Conservation (phyloP, 2,329 filamentous ascomycete species). For the Mycosphaerella sp. region DNA sequence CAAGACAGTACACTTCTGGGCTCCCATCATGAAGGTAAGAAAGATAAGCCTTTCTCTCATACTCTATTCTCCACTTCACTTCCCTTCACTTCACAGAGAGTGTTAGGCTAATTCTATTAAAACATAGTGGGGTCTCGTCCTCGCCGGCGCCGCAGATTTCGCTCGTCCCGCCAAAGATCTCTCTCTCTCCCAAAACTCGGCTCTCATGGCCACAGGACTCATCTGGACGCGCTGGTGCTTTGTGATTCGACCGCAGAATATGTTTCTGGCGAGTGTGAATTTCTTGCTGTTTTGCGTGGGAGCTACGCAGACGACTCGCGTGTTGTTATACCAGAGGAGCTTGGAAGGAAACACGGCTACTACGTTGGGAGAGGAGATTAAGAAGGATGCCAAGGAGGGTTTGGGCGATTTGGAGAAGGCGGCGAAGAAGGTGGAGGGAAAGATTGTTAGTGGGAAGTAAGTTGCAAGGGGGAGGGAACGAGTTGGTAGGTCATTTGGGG, state of each 20-base stretch:
- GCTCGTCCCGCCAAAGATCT: constrained; percentile 85
- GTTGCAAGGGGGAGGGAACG: background rate
- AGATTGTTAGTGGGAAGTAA: constrained; percentile 22
- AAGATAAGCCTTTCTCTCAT: background rate
- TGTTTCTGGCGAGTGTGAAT: constrained; percentile 91
- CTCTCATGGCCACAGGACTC: constrained; percentile 79
- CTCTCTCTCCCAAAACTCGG: constrained; percentile 84
- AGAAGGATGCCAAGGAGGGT: constrained; percentile 33
- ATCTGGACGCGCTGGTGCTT: constrained; percentile 99
- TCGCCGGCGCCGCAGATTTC: constrained; percentile 89
- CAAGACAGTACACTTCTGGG: constrained; percentile 97
- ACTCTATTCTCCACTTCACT: too few species aligned
- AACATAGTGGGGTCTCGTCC: constrained; percentile 75
- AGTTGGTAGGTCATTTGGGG: too few species aligned
- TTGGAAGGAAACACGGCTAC: constrained; percentile 44
- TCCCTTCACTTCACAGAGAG: background rate
- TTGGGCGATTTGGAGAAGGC: constrained; percentile 33
- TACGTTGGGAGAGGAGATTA: constrained; percentile 39
- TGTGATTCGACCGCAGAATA: constrained; percentile 89
- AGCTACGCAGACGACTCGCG: constrained; percentile 71
- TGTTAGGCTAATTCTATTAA: too few species aligned
- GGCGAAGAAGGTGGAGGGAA: constrained; percentile 30
- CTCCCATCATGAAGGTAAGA: constrained; percentile 80
- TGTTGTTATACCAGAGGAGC: constrained; percentile 58
- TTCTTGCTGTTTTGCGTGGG: constrained; percentile 94